phyloP scores from a whole-genome alignment of 192 early-diverging fungal genomes.

The Phycomyces blakesleeanus region DNA sequence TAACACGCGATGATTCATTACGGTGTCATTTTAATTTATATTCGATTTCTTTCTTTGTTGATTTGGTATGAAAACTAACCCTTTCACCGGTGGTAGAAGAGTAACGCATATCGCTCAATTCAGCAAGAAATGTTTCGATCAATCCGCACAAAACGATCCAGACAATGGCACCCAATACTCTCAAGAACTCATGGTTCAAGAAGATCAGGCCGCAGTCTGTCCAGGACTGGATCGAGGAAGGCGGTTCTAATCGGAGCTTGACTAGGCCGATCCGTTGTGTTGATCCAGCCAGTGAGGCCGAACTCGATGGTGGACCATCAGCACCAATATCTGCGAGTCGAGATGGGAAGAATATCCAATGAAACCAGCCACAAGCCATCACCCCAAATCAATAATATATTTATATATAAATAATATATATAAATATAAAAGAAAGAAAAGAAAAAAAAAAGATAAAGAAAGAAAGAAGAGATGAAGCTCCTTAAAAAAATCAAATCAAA shows the following conservation, averaged over 20 bases:
- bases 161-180: constrained; percentile 10
- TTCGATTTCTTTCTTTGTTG: no score
- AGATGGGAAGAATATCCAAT: neutral
- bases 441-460: neutral
- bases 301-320: neutral
- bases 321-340: constrained; percentile 5
- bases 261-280: constrained; percentile 18
- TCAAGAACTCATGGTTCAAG: constrained; percentile 24
- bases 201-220: constrained; percentile 17
- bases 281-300: neutral
- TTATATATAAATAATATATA: neutral
- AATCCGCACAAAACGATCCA: constrained; percentile 23
- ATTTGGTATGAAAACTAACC: no score
- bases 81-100: neutral
- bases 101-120: constrained; percentile 29
- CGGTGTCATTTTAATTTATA: no score
- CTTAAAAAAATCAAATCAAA: no score
- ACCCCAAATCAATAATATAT: neutral
- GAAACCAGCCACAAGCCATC: neutral
- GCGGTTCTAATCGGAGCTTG: constrained; percentile 20
- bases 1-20: neutral
- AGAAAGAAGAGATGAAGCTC: neutral
- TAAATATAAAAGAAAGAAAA: neutral
- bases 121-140: constrained; percentile 25
- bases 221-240: constrained; percentile 10